Evolutionary conservation across 192 early-diverging fungal species (phyloP), one percentile per base, ranked within the genome.

Genomic region (Backusella westeae): DNA sequence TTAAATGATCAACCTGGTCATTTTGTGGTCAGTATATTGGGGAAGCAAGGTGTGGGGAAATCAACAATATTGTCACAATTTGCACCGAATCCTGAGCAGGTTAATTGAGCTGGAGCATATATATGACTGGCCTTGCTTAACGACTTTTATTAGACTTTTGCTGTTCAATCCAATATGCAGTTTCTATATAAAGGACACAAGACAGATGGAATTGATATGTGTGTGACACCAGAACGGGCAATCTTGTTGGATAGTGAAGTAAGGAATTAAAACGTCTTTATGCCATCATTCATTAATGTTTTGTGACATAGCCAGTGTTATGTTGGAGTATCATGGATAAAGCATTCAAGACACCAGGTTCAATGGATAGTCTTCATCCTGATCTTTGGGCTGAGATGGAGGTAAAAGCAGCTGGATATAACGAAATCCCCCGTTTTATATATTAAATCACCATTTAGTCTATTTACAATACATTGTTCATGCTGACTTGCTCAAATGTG

Each of bases 21-120:
- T 72, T 93, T 91, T 75, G 85, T 91, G 6, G 82, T 93, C 21
- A 91, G 92, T 2, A 84, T 91, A 21, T 19, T 93, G 41, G 92
- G 92, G 32, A 69, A 84, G n/a, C 89, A 88, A 79, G 88, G 90
- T 6, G 86, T 87, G 17, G 92, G 92, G 0, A 93, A 93, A 69
- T 89, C 89, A 1, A 82, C 89, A 0, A 63, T 93, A 2, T 65
- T 92, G 15, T 91, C 91, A 3, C 76, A 84, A 17, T 85, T 93
- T 67, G 80, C 86, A 23, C 75, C 81, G 41, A 44, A 75, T 19
- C 74, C 85, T 7, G 59, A 69, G 7, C 71, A 76, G 15, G 71
- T 69, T 32, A 32, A 32, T 32, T 32, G 70, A 77, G 29, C 0
- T 32, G 14, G 6, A 73, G 34, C 8, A 49, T 5, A 12, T 10